phyloP scores from a whole-genome alignment of 129 eudicot genomes.

The Chrysanthemum makinoi region DNA sequence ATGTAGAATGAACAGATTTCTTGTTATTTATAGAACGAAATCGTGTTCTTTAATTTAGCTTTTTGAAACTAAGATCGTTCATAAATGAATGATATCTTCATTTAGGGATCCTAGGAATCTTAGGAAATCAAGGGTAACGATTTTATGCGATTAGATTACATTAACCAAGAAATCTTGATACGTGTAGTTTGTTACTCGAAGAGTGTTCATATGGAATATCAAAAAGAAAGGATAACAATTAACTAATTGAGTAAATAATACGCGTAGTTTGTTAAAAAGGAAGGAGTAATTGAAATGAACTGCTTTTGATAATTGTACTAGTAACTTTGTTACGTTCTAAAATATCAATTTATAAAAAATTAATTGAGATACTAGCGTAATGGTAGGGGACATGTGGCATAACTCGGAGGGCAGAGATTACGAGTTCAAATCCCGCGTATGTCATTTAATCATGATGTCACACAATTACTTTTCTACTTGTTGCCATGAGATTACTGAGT shows the following conservation, averaged over 20 bases:
- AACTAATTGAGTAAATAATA: neutral
- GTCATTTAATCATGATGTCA: no score
- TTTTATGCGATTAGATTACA: slow-evolving; percentile 3
- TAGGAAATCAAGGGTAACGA: neutral
- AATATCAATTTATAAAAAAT: no score
- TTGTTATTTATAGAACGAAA: slow-evolving; percentile 20
- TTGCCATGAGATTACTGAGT: no score
- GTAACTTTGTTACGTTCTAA: no score
- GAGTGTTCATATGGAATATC: neutral
- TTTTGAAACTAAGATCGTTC: neutral
- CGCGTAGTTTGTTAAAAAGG: neutral
- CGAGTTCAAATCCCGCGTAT: no score
- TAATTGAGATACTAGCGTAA: no score
- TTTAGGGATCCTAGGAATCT: neutral
- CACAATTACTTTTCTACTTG: no score
- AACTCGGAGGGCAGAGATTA: no score
- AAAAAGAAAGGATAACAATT: neutral
- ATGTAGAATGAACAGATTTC: neutral
- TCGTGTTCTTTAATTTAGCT: neutral
- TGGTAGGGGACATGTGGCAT: no score
- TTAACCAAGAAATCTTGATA: slow-evolving; percentile 8
- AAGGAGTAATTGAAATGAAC: neutral
- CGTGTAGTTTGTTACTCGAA: neutral
- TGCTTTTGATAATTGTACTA: no score
- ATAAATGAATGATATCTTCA: neutral